Evolutionary conservation across 192 early-diverging fungal genomes (phyloP).

Genomic region (Linnemannia schmuckeri): DNA sequence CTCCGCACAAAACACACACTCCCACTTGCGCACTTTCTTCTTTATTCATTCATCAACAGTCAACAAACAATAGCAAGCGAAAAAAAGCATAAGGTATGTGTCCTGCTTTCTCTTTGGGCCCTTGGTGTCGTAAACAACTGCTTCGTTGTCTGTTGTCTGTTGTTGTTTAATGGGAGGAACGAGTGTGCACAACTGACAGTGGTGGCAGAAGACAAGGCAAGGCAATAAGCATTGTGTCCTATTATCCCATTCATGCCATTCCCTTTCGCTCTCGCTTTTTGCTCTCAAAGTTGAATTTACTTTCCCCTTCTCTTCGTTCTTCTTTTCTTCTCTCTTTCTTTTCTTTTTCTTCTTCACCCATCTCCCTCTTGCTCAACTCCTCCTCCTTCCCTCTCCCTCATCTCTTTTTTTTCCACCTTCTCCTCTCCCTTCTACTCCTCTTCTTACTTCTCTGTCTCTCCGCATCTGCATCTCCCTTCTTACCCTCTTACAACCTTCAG

Average conservation of each 20-base stretch:
- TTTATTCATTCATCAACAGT: no score
- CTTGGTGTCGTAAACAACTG: no score
- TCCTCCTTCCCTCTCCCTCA: background rate
- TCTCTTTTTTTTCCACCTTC: background rate
- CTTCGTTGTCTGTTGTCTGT: no score
- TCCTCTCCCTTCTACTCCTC: background rate
- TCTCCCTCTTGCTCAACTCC: background rate
- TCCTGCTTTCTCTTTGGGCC: no score
- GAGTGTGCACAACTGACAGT: no score
- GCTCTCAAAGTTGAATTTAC: background rate
- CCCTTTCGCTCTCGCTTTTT: slow-evolving; percentile 6
- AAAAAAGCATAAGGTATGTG: background rate
- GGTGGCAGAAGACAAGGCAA: no score
- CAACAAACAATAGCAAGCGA: background rate
- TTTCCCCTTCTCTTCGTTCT: slow-evolving; percentile 2
- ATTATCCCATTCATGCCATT: background rate
- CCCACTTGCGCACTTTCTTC: no score
- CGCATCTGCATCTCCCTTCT: background rate
- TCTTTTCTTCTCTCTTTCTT: background rate
- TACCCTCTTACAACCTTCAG: background rate
- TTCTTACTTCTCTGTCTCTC: background rate
- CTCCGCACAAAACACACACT: background rate
- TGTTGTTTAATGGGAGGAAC: no score
- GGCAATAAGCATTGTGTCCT: background rate
- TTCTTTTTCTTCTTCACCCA: background rate